Evolutionary conservation across 2,329 filamentous ascomycete genomes (phyloP), one percentile per base, ranked within the genome.

Genomic region (Trichoderma koningii): DNA sequence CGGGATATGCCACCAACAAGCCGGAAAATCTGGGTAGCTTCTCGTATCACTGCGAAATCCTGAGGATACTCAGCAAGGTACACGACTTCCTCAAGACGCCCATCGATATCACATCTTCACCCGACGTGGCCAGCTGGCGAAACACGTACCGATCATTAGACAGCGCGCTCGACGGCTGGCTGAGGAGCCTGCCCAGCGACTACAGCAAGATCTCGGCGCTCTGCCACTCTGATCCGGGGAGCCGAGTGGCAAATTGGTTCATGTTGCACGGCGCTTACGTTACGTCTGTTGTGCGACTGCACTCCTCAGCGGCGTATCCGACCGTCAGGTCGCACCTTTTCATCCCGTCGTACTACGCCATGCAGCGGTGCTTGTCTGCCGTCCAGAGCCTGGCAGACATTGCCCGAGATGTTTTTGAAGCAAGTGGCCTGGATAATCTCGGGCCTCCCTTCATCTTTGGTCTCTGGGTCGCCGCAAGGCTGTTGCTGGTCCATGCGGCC

Each of bases 231-330:
- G 78, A 80, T 19, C 78, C 78, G 3, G 78, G 78, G 2, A 80
- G 78, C 59, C 76, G 78, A 1, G 78, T 80, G 1, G 78, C 78
- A n/a, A 80, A 80, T 67, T 80, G 78, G 78, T 80, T 80, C 65
- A 79, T 80, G 77, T 71, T 81, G 9, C 79, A 81, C 28, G 79
- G 78, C 67, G 79, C 79, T 7, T 81, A 80, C 52, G 78, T 81
- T 14, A 79, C 77, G 0, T 74, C 77, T 3, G 79, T 79, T 6
- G 78, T 81, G 3, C 75, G 79, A 0, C 70, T 81, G n/a, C 79
- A 81, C 64, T 79, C 79, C 3, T 75, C 77, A 3, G 78, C 79
- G 0, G 79, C 79, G 3, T 81, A 81, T 57, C 79, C 79, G 4
- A 76, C 74, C 0, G 70, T 76, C 0, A 72, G 76, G 6, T 79